Evolutionary conservation across 768 basidiomycete genomes (phyloP).

Genomic region (Suillus subalutaceus): DNA sequence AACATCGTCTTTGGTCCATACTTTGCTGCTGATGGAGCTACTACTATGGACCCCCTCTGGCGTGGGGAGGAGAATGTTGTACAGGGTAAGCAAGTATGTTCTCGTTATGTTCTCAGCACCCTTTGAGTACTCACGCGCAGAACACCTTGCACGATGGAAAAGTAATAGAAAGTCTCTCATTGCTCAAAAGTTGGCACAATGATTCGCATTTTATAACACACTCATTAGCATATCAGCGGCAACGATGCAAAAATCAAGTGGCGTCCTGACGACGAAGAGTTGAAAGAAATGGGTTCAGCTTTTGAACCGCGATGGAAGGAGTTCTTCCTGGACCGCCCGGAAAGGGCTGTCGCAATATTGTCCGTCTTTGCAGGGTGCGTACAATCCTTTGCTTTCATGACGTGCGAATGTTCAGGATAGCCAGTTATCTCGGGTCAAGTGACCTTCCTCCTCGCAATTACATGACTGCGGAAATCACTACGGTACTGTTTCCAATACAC

Average conservation of each 20-base stretch:
- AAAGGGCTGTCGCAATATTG: conserved; percentile 22
- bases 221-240: conserved; percentile 14
- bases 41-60: conserved; percentile 50
- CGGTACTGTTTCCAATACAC: conserved; percentile 25
- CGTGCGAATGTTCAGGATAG: neutral
- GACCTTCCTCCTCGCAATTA: conserved; percentile 19
- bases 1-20: conserved; percentile 33
- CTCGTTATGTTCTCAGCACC: conserved; percentile 8
- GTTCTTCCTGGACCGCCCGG: conserved; percentile 19
- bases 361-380: conserved; percentile 11
- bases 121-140: neutral
- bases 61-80: conserved; percentile 40
- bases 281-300: conserved; percentile 22
- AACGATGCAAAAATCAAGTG: conserved; percentile 27
- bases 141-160: conserved; percentile 31
- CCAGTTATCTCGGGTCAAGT: neutral
- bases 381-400: neutral
- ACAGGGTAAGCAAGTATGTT: conserved; percentile 37
- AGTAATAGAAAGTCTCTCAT: conserved; percentile 46
- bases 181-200: conserved; percentile 50
- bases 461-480: conserved; percentile 28
- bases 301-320: conserved; percentile 25
- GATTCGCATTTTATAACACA: neutral
- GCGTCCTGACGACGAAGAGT: conserved; percentile 25
- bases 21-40: conserved; percentile 43